These are phyloP conservation scores for Heliosperma pusillum DNA, from an alignment of 148 eudicot genomes.

Conservation along the genomic window DNA sequence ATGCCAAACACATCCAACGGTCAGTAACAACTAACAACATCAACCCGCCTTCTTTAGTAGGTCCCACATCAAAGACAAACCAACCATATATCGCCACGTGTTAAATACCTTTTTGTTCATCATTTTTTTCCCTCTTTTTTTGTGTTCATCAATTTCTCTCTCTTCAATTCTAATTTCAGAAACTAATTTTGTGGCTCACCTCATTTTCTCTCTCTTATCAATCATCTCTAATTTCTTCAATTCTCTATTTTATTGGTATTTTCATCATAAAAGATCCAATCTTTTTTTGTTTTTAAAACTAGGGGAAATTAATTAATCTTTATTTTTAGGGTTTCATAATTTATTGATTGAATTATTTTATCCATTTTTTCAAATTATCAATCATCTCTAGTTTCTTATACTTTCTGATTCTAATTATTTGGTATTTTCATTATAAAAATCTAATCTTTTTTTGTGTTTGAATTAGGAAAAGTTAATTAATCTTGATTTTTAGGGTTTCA, in stretches of 20 bases:
- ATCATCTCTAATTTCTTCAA: not conserved
- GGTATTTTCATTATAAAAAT: not conserved
- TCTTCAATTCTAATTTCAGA: conserved; percentile 7
- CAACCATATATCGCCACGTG: conserved; percentile 14
- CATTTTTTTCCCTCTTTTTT: conserved; percentile 8
- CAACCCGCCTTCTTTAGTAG: too few species aligned
- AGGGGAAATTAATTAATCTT: not conserved
- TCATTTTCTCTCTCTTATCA: conserved; percentile 22
- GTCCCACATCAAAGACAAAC: conserved; percentile 10
- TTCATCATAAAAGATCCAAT: not conserved
- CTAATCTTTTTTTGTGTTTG: not conserved
- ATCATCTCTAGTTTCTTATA: too few species aligned
- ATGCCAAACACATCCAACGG: conserved; percentile 21
- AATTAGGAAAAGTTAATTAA: not conserved
- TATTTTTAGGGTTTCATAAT: conserved; percentile 24
- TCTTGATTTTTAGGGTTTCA: conserved; percentile 22
- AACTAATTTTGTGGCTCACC: conserved; percentile 28
- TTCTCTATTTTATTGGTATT: not conserved
- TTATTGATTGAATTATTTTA: too few species aligned
- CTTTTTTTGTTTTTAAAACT: not conserved
- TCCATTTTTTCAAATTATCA: too few species aligned
- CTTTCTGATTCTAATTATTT: too few species aligned
- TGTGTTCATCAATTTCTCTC: conserved; percentile 12
- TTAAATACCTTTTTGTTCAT: not conserved
- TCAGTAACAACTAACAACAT: conserved; percentile 17